A percentile compares a stretch with the other conserved stretches of the same genome.
These are phyloP conservation scores for Lentinula aciculospora DNA, from an alignment of 768 basidiomycete species.

Conservation along the genomic window DNA sequence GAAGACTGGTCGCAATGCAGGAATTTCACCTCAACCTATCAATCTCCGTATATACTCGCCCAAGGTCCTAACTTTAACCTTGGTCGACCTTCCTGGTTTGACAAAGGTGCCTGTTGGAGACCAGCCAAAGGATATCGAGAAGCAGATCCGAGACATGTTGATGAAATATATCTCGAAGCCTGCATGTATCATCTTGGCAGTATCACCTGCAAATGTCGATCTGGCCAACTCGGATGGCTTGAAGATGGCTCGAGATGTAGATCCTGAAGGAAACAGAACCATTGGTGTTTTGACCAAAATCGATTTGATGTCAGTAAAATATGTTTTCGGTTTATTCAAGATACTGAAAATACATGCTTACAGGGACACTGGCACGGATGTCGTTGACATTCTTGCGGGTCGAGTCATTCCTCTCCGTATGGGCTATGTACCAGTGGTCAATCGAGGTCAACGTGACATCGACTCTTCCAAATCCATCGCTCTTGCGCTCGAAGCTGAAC, in stretches of 20 bases:
- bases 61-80: constrained; percentile 92
- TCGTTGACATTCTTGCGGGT: constrained; percentile 97
- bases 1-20: constrained; percentile 97
- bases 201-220: constrained; percentile 94
- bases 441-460: constrained; percentile 96
- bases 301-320: constrained; percentile 80
- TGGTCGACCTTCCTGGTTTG: constrained; percentile 95
- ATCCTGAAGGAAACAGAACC: constrained; percentile 93
- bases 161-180: constrained; percentile 93
- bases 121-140: constrained; percentile 96
- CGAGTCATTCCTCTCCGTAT: constrained; percentile 93
- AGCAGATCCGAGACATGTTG: constrained; percentile 96
- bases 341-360: constrained; percentile 7
- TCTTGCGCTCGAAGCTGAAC: constrained; percentile 83
- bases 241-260: constrained; percentile 94
- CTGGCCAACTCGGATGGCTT: constrained; percentile 98
- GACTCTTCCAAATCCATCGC: constrained; percentile 82
- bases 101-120: constrained; percentile 95
- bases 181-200: constrained; percentile 93
- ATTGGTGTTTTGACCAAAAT: constrained; percentile 99
- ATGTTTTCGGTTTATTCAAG: background rate
- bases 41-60: constrained; percentile 97
- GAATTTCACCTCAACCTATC: constrained; percentile 95
- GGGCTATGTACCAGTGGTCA: constrained; percentile 98
- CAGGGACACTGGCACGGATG: constrained; percentile 97